Base-by-base conservation (phyloP, 352 stramenopile species). In the Globisporangium abappressorium region DNA sequence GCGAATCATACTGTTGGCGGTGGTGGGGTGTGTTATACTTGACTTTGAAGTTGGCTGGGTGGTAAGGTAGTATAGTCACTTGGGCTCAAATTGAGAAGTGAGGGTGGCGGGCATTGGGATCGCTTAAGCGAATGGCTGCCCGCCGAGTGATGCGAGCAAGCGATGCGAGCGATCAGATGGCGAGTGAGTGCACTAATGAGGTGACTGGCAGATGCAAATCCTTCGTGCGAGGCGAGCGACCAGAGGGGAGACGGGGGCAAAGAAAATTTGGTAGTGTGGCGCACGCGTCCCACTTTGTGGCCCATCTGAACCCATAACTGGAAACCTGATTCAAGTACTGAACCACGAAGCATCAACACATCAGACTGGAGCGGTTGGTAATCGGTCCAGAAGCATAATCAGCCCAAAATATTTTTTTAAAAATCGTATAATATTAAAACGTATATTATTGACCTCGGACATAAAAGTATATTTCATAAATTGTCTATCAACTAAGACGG, bases 211-310 rank as follows among this genome's bases (percentile, higher is more conserved):
- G 6, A 55, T 55, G 14, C 47, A 26, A 55, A 28, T 55, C 46
- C 46, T 18, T 6, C 46, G n/a, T 56, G 22, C n/a, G n/a, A 53
- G 46, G 30, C 30, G 33, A 43, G 41, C 41, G 41, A 47, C 41
- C 5, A 47, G 41, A 47, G 41, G 14, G 36, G 36, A 47, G 38
- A 47, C 41, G 15, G 41, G 14, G 15, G 41, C 41, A 47, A n/a
- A 47, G 41, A 30, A 57, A 57, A 57, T 57, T 57, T 22, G 49
- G 49, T 57, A 57, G 49, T 57, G 49, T 18, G 49, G 22, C 22
- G 49, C 22, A 57, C 49, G 49, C 4, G 49, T 57, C 22, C n/a
- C 49, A 57, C 49, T 57, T 14, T 57, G 49, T 6, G 49, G 49
- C 49, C 26, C 22, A 57, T 57, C 49, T 57, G 11, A 30, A 57